Evolutionary conservation across 192 early-diverging fungal species (phyloP), one percentile per base, ranked within the genome.

Genomic region (Tieghemiomyces parasiticus): DNA sequence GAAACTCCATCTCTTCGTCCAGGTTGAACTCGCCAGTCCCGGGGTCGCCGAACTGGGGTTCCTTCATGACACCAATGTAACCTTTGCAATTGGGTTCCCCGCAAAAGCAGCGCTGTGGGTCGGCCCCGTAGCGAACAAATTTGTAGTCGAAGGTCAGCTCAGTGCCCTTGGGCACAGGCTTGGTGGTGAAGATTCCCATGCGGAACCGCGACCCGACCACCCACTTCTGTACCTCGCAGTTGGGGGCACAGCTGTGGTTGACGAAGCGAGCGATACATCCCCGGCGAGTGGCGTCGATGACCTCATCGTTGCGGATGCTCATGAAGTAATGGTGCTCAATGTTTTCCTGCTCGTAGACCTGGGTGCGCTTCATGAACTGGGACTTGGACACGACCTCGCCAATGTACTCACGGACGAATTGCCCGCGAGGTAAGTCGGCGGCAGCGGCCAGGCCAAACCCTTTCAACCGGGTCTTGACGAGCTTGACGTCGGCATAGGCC

Each of bases 61-160:
- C 79, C 67, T 86, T 85, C 51, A 75, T 66, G 2, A 90, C 92
- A 22, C 96, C 96, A 65, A 99, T 96, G 33, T 84, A 80, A 4
- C 94, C 94, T 56, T 81, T 84, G 67, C 96, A 99, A 46, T 81
- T 81, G 8, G 80, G 52, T 62, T 92, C 85, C 0, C 90, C 92
- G 64, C 96, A 99, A 63, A 82, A 92, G 66, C 96, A 99, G 16
- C 74, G 75, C 67, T 99, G 96, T 6, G 96, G 91, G 30, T 85
- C 79, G 14, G 85, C 80, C 54, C 90, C 86, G 69, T 32, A 54
- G 53, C 92, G 78, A 63, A 97, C 90, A 75, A 97, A 96, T 67
- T 95, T 90, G 75, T 99, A 99, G 69, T 99, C 96, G 74, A 97
- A 99, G 0, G 93, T 95, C 33, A 99, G 65, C 66, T 99, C 96